These are phyloP conservation scores for Tricholoma hemisulphureum DNA, from an alignment of 768 basidiomycete genomes.

Conservation along the genomic window DNA sequence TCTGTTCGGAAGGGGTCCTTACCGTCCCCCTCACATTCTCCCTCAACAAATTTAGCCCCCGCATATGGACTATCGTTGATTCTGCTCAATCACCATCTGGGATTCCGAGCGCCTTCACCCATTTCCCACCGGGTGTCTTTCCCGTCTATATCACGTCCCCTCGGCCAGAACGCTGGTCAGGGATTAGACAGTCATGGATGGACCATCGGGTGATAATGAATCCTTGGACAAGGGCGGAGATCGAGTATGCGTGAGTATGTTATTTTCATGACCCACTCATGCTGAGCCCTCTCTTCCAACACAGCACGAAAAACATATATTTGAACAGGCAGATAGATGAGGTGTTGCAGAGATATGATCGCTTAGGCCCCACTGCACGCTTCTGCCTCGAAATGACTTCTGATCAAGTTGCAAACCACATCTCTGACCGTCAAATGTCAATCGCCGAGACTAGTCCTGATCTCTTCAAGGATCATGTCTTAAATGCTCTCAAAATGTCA, in stretches of 20 bases:
- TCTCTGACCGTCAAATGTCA: not conserved
- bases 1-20: constrained; percentile 8
- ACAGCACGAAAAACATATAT: not conserved
- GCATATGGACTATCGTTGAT: not conserved
- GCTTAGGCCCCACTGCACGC: not conserved
- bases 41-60: not conserved
- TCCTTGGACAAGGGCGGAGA: constrained; percentile 13
- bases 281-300: not conserved
- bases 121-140: constrained; percentile 4
- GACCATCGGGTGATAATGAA: constrained; percentile 8
- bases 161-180: constrained; percentile 4
- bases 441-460: not conserved
- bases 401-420: not conserved
- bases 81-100: not conserved
- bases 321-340: not conserved
- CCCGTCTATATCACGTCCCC: constrained; percentile 13
- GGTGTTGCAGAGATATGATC: not conserved
- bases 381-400: not conserved
- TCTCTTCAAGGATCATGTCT: not conserved
- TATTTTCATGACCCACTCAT: not conserved
- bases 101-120: not conserved
- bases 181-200: constrained; percentile 3
- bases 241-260: constrained; percentile 1
- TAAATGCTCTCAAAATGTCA: not conserved
- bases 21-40: constrained; percentile 2